phyloP scores from a whole-genome alignment of 1,284 basidiomycete species.

The Ganoderma boninense region DNA sequence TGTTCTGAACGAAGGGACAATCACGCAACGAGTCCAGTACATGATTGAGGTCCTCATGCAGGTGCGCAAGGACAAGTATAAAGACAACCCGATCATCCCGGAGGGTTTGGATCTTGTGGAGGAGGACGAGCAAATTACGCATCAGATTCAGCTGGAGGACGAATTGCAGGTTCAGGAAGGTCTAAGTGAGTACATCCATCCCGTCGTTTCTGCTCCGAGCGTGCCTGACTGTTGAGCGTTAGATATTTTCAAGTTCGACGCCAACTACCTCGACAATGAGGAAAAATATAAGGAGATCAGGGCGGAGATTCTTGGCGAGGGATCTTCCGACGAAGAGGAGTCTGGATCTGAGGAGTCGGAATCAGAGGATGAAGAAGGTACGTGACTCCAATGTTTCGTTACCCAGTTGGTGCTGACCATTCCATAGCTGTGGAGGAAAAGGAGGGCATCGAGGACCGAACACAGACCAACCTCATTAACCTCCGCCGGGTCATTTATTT shows the following conservation, averaged over 20 bases:
- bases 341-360: constrained; percentile 69
- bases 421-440: constrained; percentile 71
- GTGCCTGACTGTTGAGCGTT: constrained; percentile 17
- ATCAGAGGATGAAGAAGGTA: constrained; percentile 64
- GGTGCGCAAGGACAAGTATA: constrained; percentile 97
- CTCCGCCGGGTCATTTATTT: constrained; percentile 94
- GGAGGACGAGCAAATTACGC: constrained; percentile 97
- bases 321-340: constrained; percentile 73
- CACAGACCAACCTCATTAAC: constrained; percentile 96
- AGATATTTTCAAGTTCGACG: constrained; percentile 97
- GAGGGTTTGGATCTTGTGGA: constrained; percentile 97
- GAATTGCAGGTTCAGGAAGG: constrained; percentile 95
- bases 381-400: constrained; percentile 14
- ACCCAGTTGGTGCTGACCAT: constrained; percentile 18
- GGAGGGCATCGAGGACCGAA: constrained; percentile 93
- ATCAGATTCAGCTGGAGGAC: constrained; percentile 91
- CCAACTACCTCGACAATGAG: constrained; percentile 91
- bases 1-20: constrained; percentile 93
- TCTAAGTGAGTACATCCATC: constrained; percentile 70
- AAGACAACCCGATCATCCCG: constrained; percentile 94
- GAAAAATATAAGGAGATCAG: constrained; percentile 94
- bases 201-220: constrained; percentile 5
- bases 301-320: constrained; percentile 92
- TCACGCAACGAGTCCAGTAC: constrained; percentile 97
- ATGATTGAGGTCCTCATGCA: constrained; percentile 99